Evolutionary conservation across 2,329 filamentous ascomycete genomes (phyloP).

Genomic region (Colletotrichum caudatum): DNA sequence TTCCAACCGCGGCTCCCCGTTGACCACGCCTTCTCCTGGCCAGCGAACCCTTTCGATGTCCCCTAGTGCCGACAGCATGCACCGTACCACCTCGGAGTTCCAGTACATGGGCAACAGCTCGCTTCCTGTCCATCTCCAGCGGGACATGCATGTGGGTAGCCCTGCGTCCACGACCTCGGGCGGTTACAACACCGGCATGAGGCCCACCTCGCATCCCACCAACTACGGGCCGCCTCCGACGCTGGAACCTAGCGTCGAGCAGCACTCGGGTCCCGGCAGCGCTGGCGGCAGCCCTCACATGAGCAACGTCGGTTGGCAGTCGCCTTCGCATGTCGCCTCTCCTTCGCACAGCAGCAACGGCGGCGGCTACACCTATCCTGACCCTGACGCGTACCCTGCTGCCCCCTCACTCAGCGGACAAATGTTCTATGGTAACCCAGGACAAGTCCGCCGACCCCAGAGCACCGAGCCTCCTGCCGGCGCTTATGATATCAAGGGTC

Average conservation of each 20-base stretch:
- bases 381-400: slow-evolving; percentile 79
- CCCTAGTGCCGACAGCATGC: slow-evolving; percentile 76
- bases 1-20: slow-evolving; percentile 78
- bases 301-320: slow-evolving; percentile 84
- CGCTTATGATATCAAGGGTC: slow-evolving; percentile 72
- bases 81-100: slow-evolving; percentile 74
- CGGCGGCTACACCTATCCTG: slow-evolving; percentile 81
- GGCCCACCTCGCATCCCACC: slow-evolving; percentile 87
- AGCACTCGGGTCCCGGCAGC: slow-evolving; percentile 75
- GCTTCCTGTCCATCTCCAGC: slow-evolving; percentile 84
- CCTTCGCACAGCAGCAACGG: slow-evolving; percentile 71
- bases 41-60: slow-evolving; percentile 85
- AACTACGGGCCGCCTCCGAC: slow-evolving; percentile 86
- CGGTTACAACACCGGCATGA: slow-evolving; percentile 67
- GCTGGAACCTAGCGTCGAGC: slow-evolving; percentile 86
- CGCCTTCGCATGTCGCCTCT: slow-evolving; percentile 79
- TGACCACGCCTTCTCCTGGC: slow-evolving; percentile 86
- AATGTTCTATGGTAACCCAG: slow-evolving; percentile 78
- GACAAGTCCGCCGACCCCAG: slow-evolving; percentile 75
- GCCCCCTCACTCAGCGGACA: slow-evolving; percentile 69
- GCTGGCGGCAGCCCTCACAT: slow-evolving; percentile 90
- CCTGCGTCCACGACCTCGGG: slow-evolving; percentile 76
- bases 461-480: slow-evolving; percentile 75
- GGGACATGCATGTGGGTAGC: slow-evolving; percentile 78
- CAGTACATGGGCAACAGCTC: slow-evolving; percentile 83